Conservation (phyloP, 345 rosid genomes). For the Citrus sinensis region DNA sequence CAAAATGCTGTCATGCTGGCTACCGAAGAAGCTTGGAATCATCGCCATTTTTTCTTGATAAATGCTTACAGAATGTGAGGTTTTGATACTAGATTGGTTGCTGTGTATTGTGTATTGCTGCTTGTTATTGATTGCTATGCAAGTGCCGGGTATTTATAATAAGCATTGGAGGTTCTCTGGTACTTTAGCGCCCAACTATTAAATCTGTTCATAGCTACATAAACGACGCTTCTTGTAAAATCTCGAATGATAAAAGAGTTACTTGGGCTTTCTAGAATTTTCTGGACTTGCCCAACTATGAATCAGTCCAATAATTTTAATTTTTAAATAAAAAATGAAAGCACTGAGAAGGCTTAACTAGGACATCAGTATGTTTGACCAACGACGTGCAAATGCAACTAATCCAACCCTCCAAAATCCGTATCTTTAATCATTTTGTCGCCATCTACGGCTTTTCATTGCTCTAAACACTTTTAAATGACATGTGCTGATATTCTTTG, state of each 20-base stretch:
- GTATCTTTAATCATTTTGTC: too few relatives aligned
- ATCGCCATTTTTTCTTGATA: neutral
- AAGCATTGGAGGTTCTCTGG: neutral
- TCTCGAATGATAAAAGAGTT: neutral
- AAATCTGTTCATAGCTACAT: too few relatives aligned
- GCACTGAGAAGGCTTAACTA: too few relatives aligned
- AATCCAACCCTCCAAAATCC: too few relatives aligned
- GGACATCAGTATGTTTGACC: too few relatives aligned
- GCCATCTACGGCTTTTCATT: too few relatives aligned
- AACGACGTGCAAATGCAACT: too few relatives aligned
- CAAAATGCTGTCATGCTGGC: neutral
- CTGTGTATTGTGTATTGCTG: neutral
- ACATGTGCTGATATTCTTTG: too few relatives aligned
- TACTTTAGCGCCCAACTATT: neutral
- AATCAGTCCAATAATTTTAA: neutral
- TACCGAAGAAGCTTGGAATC: neutral
- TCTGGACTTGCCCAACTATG: neutral
- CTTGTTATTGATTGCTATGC: neutral
- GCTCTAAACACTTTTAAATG: too few relatives aligned
- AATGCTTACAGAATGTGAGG: neutral
- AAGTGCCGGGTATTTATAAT: neutral
- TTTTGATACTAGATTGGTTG: neutral
- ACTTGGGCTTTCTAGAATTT: neutral
- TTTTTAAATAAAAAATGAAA: too few relatives aligned
- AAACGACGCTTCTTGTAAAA: neutral